Evolutionary conservation across 2,329 filamentous ascomycete genomes (phyloP).

Genomic region (Pseudogymnoascus sp.): DNA sequence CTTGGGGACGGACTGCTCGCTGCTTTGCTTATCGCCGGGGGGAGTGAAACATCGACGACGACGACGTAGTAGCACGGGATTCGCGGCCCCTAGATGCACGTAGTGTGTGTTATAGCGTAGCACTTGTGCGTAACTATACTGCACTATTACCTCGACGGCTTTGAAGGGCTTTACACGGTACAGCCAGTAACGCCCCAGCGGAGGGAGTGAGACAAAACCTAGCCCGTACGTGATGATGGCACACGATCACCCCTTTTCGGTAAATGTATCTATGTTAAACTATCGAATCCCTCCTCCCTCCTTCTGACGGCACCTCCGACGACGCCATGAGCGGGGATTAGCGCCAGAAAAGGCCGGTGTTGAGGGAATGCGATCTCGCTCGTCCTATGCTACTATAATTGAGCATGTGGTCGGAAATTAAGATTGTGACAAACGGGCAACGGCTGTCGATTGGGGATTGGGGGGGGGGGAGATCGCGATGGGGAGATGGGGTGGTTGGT

Average conservation of each 20-base stretch:
- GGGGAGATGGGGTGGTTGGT: neutral
- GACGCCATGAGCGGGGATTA: too few species aligned
- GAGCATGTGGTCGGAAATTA: neutral
- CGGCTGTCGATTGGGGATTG: neutral
- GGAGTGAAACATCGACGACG: neutral
- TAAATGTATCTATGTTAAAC: too few species aligned
- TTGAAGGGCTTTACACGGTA: neutral
- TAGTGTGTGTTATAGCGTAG: neutral
- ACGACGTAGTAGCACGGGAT: constrained; percentile 5
- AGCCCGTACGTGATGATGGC: constrained; percentile 3
- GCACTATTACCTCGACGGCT: neutral
- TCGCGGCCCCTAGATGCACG: neutral
- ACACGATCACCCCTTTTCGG: constrained; percentile 1
- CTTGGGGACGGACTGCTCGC: too few species aligned
- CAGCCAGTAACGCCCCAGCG: neutral
- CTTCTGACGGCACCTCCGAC: too few species aligned
- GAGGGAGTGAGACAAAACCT: neutral
- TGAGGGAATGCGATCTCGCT: neutral
- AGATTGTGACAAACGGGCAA: constrained; percentile 4
- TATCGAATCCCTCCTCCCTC: too few species aligned
- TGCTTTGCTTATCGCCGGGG: neutral
- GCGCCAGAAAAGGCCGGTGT: neutral
- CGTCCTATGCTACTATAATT: neutral
- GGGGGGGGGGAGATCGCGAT: neutral
- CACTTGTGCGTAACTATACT: neutral